Percentiles rank a stretch among this genome's conserved stretches.
phyloP scores from a whole-genome alignment of 331 rosid genomes.

The Cydonia oblonga region DNA sequence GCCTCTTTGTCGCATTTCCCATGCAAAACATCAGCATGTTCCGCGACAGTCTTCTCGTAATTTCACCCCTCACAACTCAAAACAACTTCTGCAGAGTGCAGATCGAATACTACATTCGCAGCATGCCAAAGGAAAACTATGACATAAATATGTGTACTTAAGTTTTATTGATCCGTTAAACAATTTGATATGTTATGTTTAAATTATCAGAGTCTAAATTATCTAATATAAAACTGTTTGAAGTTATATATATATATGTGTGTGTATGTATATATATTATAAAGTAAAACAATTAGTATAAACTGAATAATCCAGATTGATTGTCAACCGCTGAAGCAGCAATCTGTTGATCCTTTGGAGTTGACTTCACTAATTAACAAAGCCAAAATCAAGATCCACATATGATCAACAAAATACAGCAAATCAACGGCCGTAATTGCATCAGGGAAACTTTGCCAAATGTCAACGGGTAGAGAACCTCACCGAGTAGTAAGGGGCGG shows the following conservation, averaged over 20 bases:
- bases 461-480: neutral
- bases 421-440: neutral
- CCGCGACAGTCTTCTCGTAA: neutral
- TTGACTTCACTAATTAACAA: neutral
- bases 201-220: too few relatives aligned
- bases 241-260: too few relatives aligned
- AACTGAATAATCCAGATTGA: neutral
- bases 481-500: slow-evolving; percentile 80
- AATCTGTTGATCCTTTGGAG: neutral
- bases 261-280: too few relatives aligned
- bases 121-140: neutral
- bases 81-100: neutral
- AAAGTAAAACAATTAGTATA: too few relatives aligned
- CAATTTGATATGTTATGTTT: neutral
- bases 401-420: neutral
- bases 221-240: too few relatives aligned
- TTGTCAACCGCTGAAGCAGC: neutral
- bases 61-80: neutral
- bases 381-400: neutral
- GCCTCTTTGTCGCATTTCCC: slow-evolving; percentile 21
- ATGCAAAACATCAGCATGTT: slow-evolving; percentile 21
- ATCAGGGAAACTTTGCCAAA: neutral
- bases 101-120: neutral
- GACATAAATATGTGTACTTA: neutral
- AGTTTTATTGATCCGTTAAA: too few relatives aligned